phyloP scores from a whole-genome alignment of 1,284 basidiomycete genomes.

The Leccinum angustisporum region DNA sequence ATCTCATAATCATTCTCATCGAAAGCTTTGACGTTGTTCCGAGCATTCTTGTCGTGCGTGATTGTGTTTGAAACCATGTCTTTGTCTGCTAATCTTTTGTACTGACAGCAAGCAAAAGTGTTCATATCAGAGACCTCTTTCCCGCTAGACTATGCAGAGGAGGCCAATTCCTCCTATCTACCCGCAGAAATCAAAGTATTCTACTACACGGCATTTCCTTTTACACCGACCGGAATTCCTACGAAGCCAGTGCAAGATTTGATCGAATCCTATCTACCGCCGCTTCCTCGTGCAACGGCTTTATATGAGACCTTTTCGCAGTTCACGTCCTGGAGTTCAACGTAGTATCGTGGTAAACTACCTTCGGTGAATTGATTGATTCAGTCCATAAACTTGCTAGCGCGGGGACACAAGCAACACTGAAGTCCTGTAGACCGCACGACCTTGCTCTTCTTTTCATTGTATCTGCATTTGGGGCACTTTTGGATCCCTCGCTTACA shows the following conservation, averaged over 20 bases:
- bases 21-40: conserved; percentile 13
- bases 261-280: conserved; percentile 47
- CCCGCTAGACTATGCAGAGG: conserved; percentile 23
- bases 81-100: not conserved
- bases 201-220: conserved; percentile 43
- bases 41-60: conserved; percentile 43
- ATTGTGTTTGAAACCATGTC: not conserved
- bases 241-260: conserved; percentile 34
- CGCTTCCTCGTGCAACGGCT: conserved; percentile 40
- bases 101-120: conserved; percentile 16
- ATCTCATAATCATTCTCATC: conserved; percentile 2
- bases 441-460: conserved; percentile 51
- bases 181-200: conserved; percentile 42
- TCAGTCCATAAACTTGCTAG: conserved; percentile 35
- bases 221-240: conserved; percentile 38
- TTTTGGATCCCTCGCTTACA: conserved; percentile 52
- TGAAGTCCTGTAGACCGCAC: conserved; percentile 43
- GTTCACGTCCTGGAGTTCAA: conserved; percentile 54
- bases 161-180: conserved; percentile 43
- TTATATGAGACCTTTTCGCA: conserved; percentile 50
- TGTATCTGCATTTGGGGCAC: conserved; percentile 49
- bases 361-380: conserved; percentile 47
- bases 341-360: conserved; percentile 45
- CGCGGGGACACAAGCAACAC: not conserved
- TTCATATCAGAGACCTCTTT: conserved; percentile 11